A percentile compares a stretch with the other conserved stretches of the same genome.
phyloP scores from a whole-genome alignment of 306 rosid genomes.

The Castanea mollissima region DNA sequence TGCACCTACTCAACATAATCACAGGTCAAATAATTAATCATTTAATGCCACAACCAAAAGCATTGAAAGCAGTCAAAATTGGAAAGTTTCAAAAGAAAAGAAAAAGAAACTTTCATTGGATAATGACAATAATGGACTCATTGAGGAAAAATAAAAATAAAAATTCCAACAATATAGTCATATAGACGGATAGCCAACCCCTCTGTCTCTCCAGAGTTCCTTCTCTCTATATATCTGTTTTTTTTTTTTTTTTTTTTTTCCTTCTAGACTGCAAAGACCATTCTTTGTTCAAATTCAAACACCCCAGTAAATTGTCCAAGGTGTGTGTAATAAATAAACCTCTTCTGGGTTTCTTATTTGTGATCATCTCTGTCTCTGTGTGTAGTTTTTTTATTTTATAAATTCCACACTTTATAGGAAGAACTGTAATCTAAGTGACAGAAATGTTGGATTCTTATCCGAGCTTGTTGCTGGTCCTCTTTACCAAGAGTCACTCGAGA shows the following conservation, averaged over 20 bases:
- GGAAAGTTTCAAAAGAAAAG: constrained; percentile 17
- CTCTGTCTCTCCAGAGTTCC: not conserved
- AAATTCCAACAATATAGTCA: not conserved
- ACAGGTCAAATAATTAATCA: constrained; percentile 13
- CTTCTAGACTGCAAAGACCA: constrained; percentile 33
- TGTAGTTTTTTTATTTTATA: not conserved
- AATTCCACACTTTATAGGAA: not conserved
- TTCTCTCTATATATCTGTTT: too few relatives aligned
- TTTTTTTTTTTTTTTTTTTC: too few relatives aligned
- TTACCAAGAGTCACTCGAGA: constrained; percentile 58
- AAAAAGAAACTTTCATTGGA: not conserved
- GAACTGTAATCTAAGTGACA: not conserved
- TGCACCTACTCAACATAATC: not conserved
- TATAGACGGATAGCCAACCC: not conserved
- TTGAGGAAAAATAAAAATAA: not conserved
- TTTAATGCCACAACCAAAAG: constrained; percentile 7
- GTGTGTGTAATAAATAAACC: not conserved
- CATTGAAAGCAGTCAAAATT: constrained; percentile 33
- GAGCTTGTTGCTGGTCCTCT: constrained; percentile 45
- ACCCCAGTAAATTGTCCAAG: not conserved
- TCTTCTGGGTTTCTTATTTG: constrained; percentile 10
- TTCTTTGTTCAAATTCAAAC: constrained; percentile 21
- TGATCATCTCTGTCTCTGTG: not conserved
- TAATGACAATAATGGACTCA: too few relatives aligned
- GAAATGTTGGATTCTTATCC: constrained; percentile 49